A percentile compares a stretch with the other conserved stretches of the same genome.
phyloP scores from a whole-genome alignment of 345 rosid genomes.

The Pistacia vera region DNA sequence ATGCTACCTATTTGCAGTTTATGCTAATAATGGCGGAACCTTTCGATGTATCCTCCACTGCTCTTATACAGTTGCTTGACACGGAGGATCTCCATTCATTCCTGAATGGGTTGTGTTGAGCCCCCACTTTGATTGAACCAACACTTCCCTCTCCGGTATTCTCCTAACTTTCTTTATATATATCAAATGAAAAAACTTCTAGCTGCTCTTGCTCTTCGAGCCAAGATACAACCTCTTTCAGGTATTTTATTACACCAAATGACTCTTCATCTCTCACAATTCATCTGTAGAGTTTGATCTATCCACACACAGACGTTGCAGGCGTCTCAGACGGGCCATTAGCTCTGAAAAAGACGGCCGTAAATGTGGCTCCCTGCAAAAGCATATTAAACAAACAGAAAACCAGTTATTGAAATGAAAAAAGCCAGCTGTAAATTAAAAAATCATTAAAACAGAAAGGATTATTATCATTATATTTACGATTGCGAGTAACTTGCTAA shows the following conservation, averaged over 20 bases:
- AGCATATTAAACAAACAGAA: not conserved
- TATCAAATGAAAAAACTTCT: slow-evolving; percentile 31
- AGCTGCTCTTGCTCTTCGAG: slow-evolving; percentile 70
- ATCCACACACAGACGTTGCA: slow-evolving; percentile 54
- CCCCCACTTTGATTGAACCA: slow-evolving; percentile 97
- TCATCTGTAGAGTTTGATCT: slow-evolving; percentile 34
- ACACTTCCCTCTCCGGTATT: slow-evolving; percentile 44
- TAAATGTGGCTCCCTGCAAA: slow-evolving; percentile 76
- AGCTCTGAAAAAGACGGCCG: slow-evolving; percentile 89
- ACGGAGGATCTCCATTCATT: slow-evolving; percentile 36
- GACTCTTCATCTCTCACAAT: slow-evolving; percentile 21
- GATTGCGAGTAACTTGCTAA: not conserved
- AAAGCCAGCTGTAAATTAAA: not conserved
- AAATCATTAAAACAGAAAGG: not conserved
- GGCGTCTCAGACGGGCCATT: slow-evolving; percentile 63
- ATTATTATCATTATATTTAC: no score
- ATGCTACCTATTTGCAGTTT: slow-evolving; percentile 30
- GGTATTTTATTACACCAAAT: slow-evolving; percentile 33
- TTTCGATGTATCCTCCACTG: slow-evolving; percentile 41
- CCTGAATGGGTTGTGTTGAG: slow-evolving; percentile 51
- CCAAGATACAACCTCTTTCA: slow-evolving; percentile 34
- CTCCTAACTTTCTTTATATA: slow-evolving; percentile 33
- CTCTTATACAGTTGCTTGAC: slow-evolving; percentile 44
- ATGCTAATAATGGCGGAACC: slow-evolving; percentile 27
- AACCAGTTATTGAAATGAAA: not conserved